Evolutionary conservation across 805 yeast genomes (phyloP).

Genomic region (Suhomyces pyralidae): DNA sequence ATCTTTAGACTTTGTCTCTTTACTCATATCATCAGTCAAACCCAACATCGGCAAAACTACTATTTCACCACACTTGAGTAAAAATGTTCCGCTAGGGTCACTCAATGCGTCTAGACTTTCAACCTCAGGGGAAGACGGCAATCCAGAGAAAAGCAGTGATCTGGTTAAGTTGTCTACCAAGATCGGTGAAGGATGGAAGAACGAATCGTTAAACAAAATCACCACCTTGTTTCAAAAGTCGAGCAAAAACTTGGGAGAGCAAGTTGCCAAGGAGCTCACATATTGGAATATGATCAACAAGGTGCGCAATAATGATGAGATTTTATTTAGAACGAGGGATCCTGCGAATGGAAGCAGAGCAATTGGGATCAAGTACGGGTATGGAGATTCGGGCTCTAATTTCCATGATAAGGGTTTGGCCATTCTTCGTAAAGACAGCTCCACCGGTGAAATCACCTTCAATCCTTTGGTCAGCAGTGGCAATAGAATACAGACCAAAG

Average conservation of each 20-base stretch:
- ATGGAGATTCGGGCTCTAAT: constrained; percentile 83
- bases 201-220: constrained; percentile 61
- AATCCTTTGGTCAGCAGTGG: constrained; percentile 26
- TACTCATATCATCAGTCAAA: constrained; percentile 72
- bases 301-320: constrained; percentile 50
- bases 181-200: constrained; percentile 81
- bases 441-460: constrained; percentile 32
- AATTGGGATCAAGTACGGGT: constrained; percentile 86
- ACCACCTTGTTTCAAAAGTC: constrained; percentile 50
- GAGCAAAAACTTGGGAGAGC: constrained; percentile 48
- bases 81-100: constrained; percentile 73
- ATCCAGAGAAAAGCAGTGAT: constrained; percentile 15
- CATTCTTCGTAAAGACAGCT: constrained; percentile 49
- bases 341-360: constrained; percentile 46
- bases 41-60: constrained; percentile 87
- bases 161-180: constrained; percentile 27
- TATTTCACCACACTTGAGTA: constrained; percentile 79
- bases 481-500: constrained; percentile 33
- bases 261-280: constrained; percentile 56
- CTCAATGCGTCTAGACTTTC: constrained; percentile 49
- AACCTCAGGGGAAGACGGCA: constrained; percentile 14
- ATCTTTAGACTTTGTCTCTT: constrained; percentile 81
- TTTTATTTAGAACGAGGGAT: constrained; percentile 63
- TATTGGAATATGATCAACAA: constrained; percentile 63
- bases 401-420: constrained; percentile 77